phyloP scores from a whole-genome alignment of 2,329 filamentous ascomycete genomes.

The Xylaria hypoxylon region DNA sequence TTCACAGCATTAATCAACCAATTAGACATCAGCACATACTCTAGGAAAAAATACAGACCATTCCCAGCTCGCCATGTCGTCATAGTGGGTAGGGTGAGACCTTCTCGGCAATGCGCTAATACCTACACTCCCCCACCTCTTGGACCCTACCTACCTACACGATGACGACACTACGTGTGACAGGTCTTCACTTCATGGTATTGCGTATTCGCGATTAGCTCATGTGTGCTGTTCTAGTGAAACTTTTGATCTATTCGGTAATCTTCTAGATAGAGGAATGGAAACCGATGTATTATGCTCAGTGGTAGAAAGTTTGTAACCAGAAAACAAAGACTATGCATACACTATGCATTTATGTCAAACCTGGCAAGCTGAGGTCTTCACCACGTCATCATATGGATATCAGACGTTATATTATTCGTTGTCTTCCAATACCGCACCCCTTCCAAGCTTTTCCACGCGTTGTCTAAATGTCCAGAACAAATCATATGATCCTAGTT shows the following conservation, averaged over 20 bases:
- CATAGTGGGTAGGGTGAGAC: neutral
- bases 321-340: too few species aligned
- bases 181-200: neutral
- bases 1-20: too few species aligned
- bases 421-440: slow-evolving; percentile 1
- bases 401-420: slow-evolving; percentile 16
- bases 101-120: neutral
- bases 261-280: neutral
- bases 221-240: neutral
- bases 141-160: slow-evolving; percentile 2
- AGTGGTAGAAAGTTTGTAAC: too few species aligned
- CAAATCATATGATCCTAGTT: slow-evolving; percentile 3
- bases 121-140: neutral
- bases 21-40: neutral
- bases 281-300: neutral
- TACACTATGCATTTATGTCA: neutral
- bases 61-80: slow-evolving; percentile 5
- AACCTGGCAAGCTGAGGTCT: neutral
- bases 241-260: neutral
- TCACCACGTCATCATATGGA: slow-evolving; percentile 31
- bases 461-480: neutral
- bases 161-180: slow-evolving; percentile 5
- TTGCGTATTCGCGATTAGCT: slow-evolving; percentile 9
- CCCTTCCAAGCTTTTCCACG: slow-evolving; percentile 12
- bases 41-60: neutral